Evolutionary conservation across 495 filamentous ascomycete genomes (phyloP).

Genomic region (Penicillium goetzii): DNA sequence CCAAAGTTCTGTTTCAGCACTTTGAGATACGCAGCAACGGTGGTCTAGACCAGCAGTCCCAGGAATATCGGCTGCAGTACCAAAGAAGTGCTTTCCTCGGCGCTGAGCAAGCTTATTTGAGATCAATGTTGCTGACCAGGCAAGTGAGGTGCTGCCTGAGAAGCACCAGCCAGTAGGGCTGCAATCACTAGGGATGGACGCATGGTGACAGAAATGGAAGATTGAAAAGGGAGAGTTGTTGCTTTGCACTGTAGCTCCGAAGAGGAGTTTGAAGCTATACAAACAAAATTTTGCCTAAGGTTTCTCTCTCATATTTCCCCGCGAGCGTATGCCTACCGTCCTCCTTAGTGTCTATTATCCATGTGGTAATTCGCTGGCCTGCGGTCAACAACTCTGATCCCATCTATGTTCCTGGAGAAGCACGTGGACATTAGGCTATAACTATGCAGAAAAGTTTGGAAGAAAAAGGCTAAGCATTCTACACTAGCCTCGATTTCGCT

Average conservation of each 20-base stretch:
- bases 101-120: slow-evolving; percentile 30
- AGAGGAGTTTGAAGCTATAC: background rate
- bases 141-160: slow-evolving; percentile 17
- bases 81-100: slow-evolving; percentile 27
- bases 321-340: background rate
- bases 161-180: slow-evolving; percentile 14
- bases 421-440: background rate
- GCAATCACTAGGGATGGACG: slow-evolving; percentile 9
- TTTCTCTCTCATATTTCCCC: background rate
- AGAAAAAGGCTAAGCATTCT: background rate
- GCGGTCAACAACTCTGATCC: background rate
- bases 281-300: background rate
- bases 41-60: slow-evolving; percentile 24
- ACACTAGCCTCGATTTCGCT: background rate
- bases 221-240: background rate
- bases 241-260: background rate
- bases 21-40: slow-evolving; percentile 24
- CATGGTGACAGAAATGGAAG: background rate
- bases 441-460: background rate
- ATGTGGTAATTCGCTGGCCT: background rate
- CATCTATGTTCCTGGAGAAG: background rate
- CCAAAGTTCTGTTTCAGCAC: slow-evolving; percentile 51
- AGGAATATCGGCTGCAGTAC: slow-evolving; percentile 30
- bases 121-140: slow-evolving; percentile 4
- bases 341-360: background rate